A percentile compares a stretch with the other conserved stretches of the same genome.
Conservation (phyloP, 2,329 filamentous ascomycete species). For the Fusarium falciforme region DNA sequence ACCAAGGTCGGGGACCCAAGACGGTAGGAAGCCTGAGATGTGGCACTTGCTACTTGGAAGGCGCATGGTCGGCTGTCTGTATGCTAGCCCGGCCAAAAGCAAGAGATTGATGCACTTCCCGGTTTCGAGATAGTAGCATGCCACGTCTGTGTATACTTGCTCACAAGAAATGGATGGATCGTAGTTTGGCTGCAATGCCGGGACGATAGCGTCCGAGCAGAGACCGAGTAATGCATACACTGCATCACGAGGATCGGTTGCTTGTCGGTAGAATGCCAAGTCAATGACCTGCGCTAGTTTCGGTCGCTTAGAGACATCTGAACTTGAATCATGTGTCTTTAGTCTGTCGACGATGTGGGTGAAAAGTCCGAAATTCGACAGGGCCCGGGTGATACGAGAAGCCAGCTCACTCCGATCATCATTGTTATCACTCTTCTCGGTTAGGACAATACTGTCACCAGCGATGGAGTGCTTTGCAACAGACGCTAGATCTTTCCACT, state of each 20-base stretch:
- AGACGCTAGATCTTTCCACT: not conserved
- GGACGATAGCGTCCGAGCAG: not conserved
- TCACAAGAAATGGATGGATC: not conserved
- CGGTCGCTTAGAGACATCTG: not conserved
- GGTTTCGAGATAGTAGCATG: not conserved
- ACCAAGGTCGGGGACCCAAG: not conserved
- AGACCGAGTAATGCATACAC: not conserved
- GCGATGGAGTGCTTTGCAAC: not conserved
- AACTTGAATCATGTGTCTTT: not conserved
- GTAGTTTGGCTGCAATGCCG: not conserved
- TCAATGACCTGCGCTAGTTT: not conserved
- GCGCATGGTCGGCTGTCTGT: not conserved
- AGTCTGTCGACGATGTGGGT: not conserved
- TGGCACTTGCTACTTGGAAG: not conserved
- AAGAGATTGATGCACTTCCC: not conserved
- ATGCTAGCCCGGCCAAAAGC: not conserved
- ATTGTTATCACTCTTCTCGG: not conserved
- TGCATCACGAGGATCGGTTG: not conserved
- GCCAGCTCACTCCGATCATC: not conserved
- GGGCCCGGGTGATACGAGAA: not conserved
- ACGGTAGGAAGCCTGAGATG: not conserved
- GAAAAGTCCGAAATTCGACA: not conserved
- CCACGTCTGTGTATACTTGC: not conserved
- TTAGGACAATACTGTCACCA: not conserved
- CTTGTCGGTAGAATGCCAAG: not conserved